Conservation (phyloP, 2,329 filamentous ascomycete genomes). For the Cladosporium colombiae region DNA sequence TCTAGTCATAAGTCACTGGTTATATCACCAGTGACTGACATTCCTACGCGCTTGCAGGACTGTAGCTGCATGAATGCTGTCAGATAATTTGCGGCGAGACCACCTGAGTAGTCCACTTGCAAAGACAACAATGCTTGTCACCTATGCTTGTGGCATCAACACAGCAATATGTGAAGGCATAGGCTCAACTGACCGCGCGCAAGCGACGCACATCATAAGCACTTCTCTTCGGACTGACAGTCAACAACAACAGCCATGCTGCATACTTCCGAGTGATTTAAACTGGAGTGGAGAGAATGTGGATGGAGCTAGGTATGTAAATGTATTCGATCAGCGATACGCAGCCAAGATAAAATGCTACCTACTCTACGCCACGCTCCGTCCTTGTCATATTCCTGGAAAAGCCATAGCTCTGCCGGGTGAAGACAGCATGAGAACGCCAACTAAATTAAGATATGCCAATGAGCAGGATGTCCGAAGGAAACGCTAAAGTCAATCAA, state of each 20-base stretch:
- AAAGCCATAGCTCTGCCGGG: background rate
- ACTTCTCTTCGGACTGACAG: too few species aligned
- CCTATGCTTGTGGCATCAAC: too few species aligned
- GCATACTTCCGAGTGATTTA: background rate
- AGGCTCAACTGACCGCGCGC: too few species aligned
- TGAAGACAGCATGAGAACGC: conserved; percentile 3
- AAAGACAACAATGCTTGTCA: too few species aligned
- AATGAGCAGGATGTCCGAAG: background rate
- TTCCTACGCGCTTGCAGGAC: background rate
- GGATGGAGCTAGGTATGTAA: background rate
- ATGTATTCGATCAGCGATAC: conserved; percentile 13
- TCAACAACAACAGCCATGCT: background rate
- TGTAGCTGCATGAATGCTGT: background rate
- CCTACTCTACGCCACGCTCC: conserved; percentile 19
- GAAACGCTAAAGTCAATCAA: background rate
- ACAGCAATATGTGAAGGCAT: too few species aligned
- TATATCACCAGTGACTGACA: background rate
- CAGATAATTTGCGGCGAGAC: too few species aligned
- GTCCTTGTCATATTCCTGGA: background rate
- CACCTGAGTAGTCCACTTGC: too few species aligned
- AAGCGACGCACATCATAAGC: too few species aligned
- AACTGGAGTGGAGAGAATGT: background rate
- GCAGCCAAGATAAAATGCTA: conserved; percentile 14
- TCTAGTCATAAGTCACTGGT: too few species aligned
- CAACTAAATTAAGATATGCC: conserved; percentile 8